Percentiles rank a stretch among this genome's conserved stretches.
phyloP scores from a whole-genome alignment of 163 green algal genomes.

The Chlorella variabilis region DNA sequence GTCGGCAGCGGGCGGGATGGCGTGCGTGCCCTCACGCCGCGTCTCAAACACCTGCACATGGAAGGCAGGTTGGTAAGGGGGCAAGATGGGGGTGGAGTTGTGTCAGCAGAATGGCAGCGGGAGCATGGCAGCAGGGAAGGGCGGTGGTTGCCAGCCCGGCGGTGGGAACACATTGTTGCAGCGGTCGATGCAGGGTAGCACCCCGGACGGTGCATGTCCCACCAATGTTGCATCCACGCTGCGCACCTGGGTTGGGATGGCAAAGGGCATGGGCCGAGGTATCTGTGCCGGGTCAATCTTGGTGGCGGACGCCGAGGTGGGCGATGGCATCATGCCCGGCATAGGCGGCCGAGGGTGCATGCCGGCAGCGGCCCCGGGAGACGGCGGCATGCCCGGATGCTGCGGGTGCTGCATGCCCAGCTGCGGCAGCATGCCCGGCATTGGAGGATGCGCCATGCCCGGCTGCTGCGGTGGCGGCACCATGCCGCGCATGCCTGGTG shows the following conservation, averaged over 20 bases:
- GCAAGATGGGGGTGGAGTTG: too few species aligned
- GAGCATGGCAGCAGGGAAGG: too few species aligned
- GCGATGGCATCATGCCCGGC: slow-evolving; percentile 11
- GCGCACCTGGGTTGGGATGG: slow-evolving; percentile 30
- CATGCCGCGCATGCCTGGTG: slow-evolving; percentile 2
- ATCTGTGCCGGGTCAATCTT: slow-evolving; percentile 76
- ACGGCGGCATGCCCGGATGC: neutral
- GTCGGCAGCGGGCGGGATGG: slow-evolving; percentile 64
- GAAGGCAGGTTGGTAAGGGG: neutral
- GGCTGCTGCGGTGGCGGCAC: slow-evolving; percentile 3
- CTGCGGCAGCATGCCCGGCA: slow-evolving; percentile 12
- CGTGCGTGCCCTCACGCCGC: slow-evolving; percentile 56
- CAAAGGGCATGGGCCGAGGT: slow-evolving; percentile 54
- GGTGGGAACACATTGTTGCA: neutral
- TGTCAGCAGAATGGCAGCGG: too few species aligned
- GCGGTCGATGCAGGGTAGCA: neutral
- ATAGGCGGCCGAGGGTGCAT: slow-evolving; percentile 11
- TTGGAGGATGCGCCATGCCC: neutral
- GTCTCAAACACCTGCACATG: slow-evolving; percentile 73
- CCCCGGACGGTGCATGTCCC: too few species aligned
- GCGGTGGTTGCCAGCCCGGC: too few species aligned
- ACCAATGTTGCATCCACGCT: neutral
- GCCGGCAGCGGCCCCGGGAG: neutral
- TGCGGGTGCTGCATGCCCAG: neutral
- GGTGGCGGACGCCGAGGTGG: neutral